Conservation (phyloP, 768 basidiomycete species). For the Collybia mongolica region DNA sequence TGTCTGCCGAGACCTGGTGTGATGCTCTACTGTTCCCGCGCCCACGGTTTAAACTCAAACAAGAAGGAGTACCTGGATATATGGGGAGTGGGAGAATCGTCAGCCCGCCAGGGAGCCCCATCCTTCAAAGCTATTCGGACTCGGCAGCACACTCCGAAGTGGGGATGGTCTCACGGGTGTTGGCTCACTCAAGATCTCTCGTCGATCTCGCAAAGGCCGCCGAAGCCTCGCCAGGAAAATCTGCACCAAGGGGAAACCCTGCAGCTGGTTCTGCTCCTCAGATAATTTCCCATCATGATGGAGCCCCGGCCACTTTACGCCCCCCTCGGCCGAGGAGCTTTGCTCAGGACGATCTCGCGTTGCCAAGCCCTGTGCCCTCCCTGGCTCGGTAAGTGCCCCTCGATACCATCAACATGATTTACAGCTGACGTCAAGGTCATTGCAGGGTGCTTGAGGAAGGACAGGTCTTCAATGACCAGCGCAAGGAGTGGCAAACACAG, state of each 20-base stretch:
- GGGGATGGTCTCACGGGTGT: slow-evolving; percentile 41
- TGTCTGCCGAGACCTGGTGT: slow-evolving; percentile 79
- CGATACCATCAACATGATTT: background rate
- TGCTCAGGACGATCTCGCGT: slow-evolving; percentile 56
- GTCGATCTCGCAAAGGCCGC: slow-evolving; percentile 26
- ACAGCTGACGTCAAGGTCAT: slow-evolving; percentile 1
- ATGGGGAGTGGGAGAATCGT: slow-evolving; percentile 33
- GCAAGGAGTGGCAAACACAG: slow-evolving; percentile 64
- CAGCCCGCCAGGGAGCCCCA: slow-evolving; percentile 50
- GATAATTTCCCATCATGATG: background rate
- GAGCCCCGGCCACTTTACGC: background rate
- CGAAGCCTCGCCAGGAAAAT: no score
- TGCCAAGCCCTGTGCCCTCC: slow-evolving; percentile 61
- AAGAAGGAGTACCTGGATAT: slow-evolving; percentile 14
- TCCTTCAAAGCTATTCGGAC: slow-evolving; percentile 19
- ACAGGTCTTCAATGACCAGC: slow-evolving; percentile 56
- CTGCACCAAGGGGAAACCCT: no score
- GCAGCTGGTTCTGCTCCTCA: background rate
- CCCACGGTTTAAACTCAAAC: slow-evolving; percentile 62
- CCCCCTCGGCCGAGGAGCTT: slow-evolving; percentile 55
- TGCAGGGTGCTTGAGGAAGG: slow-evolving; percentile 68
- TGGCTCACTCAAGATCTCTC: slow-evolving; percentile 48
- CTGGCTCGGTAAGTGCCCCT: slow-evolving; percentile 40
- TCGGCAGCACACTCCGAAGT: slow-evolving; percentile 14
- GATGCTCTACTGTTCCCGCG: slow-evolving; percentile 77